These are phyloP conservation scores for Daldinia vernicosa DNA, from an alignment of 495 filamentous ascomycete species.

Conservation along the genomic window DNA sequence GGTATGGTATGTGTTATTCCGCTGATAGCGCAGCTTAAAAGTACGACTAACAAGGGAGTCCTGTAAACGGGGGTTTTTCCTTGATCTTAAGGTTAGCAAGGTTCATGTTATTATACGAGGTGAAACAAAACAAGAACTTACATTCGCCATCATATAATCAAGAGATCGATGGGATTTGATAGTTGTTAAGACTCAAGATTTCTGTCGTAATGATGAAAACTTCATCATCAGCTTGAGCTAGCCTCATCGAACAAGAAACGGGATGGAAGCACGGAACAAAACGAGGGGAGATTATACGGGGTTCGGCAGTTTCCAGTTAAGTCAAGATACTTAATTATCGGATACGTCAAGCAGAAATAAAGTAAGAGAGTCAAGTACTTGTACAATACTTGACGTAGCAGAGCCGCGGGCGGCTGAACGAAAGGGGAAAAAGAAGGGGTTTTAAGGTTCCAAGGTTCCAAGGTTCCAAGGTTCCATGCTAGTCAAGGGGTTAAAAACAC, in stretches of 20 bases:
- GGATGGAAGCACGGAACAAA: slow-evolving; percentile 27
- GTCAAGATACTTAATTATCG: background rate
- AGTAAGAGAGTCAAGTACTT: background rate
- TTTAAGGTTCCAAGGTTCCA: slow-evolving; percentile 32
- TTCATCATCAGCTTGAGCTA: slow-evolving; percentile 3
- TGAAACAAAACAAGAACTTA: slow-evolving; percentile 29
- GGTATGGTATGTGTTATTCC: background rate
- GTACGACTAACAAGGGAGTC: background rate
- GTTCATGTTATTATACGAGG: background rate
- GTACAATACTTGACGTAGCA: slow-evolving; percentile 25
- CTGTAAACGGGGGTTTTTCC: background rate
- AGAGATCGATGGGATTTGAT: slow-evolving; percentile 9
- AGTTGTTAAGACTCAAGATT: slow-evolving; percentile 7
- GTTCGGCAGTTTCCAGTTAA: slow-evolving; percentile 1
- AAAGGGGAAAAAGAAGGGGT: slow-evolving; percentile 26
- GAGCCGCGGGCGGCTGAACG: slow-evolving; percentile 37
- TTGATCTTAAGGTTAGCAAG: background rate
- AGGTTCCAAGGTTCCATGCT: slow-evolving; percentile 25
- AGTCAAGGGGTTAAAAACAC: slow-evolving; percentile 24
- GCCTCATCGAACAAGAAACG: slow-evolving; percentile 23
- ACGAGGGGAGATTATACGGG: slow-evolving; percentile 38
- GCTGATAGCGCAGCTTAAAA: background rate
- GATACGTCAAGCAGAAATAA: background rate
- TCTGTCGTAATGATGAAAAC: background rate
- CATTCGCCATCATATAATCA: slow-evolving; percentile 1